These are phyloP conservation scores for Papilionanthe hybrid DNA, from an alignment of 116 monocot genomes.

Conservation along the genomic window DNA sequence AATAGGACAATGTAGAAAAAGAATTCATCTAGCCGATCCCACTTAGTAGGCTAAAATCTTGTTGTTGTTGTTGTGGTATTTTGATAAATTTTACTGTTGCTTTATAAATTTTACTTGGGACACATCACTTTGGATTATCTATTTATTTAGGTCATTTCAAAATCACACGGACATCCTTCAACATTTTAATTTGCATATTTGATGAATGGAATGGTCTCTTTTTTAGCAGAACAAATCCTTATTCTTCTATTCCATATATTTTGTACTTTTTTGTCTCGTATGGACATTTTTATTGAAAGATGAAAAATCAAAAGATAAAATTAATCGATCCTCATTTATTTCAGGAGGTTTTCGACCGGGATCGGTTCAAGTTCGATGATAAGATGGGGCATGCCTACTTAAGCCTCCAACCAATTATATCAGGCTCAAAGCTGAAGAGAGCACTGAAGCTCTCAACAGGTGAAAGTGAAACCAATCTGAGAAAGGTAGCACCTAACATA, in stretches of 20 bases:
- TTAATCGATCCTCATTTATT: not conserved
- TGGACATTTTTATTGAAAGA: no score
- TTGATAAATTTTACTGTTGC: no score
- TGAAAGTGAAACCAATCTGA: conserved; percentile 48
- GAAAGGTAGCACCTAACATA: conserved; percentile 61
- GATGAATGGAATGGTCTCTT: not conserved
- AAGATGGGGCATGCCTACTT: conserved; percentile 77
- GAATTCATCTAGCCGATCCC: no score
- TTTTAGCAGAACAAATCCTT: not conserved
- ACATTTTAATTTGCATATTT: not conserved
- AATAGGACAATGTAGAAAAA: no score
- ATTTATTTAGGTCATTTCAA: no score
- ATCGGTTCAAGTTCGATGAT: conserved; percentile 75
- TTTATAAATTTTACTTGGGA: no score
- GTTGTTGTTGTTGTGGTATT: no score
- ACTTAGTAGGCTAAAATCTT: no score
- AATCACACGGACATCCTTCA: not conserved
- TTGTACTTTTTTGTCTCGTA: no score
- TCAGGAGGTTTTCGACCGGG: conserved; percentile 83
- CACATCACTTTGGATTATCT: no score
- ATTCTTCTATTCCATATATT: not conserved
- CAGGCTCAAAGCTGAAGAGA: conserved; percentile 50
- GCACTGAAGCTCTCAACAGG: conserved; percentile 57
- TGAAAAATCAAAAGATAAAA: no score
- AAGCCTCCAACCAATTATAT: conserved; percentile 53